Percentiles rank a stretch among this genome's conserved stretches.
These are phyloP conservation scores for Endothia cerciana DNA, from an alignment of 2,329 filamentous ascomycete species.

Conservation along the genomic window DNA sequence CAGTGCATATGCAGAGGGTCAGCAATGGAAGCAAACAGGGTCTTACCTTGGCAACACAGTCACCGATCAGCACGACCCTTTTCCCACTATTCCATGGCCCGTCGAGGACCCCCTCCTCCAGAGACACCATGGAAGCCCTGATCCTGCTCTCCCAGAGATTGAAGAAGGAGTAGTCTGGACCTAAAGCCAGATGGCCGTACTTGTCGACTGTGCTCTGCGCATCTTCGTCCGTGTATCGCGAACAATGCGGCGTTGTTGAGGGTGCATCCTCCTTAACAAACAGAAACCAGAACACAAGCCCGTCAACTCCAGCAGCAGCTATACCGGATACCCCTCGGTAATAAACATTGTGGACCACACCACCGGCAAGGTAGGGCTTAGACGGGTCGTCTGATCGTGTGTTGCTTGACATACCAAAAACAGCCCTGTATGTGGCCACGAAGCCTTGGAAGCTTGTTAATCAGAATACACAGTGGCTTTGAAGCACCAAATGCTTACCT, in stretches of 20 bases:
- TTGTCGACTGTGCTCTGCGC: slow-evolving; percentile 25
- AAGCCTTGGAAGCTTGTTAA: slow-evolving; percentile 9
- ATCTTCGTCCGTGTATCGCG: slow-evolving; percentile 27
- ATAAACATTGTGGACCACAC: slow-evolving; percentile 26
- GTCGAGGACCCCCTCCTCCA: slow-evolving; percentile 31
- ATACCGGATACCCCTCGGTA: slow-evolving; percentile 24
- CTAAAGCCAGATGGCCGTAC: slow-evolving; percentile 26
- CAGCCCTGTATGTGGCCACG: slow-evolving; percentile 14
- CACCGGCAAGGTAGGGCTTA: slow-evolving; percentile 8
- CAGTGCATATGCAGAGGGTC: background rate
- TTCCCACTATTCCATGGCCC: slow-evolving; percentile 29
- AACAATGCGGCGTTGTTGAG: slow-evolving; percentile 22
- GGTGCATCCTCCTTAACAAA: slow-evolving; percentile 24
- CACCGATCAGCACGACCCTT: slow-evolving; percentile 29
- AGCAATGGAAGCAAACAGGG: background rate
- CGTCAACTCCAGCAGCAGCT: slow-evolving; percentile 9
- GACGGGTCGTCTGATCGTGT: background rate
- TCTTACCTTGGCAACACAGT: slow-evolving; percentile 26
- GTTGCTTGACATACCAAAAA: slow-evolving; percentile 26
- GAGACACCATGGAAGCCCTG: slow-evolving; percentile 27
- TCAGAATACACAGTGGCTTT: background rate
- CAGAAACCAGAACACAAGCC: slow-evolving; percentile 27
- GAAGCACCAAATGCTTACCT: background rate
- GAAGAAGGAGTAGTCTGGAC: slow-evolving; percentile 32
- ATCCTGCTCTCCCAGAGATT: slow-evolving; percentile 30